Percentiles rank a stretch among this genome's conserved stretches.
Conservation (phyloP, 768 basidiomycete genomes). For the Cystobasidium ongulense region DNA sequence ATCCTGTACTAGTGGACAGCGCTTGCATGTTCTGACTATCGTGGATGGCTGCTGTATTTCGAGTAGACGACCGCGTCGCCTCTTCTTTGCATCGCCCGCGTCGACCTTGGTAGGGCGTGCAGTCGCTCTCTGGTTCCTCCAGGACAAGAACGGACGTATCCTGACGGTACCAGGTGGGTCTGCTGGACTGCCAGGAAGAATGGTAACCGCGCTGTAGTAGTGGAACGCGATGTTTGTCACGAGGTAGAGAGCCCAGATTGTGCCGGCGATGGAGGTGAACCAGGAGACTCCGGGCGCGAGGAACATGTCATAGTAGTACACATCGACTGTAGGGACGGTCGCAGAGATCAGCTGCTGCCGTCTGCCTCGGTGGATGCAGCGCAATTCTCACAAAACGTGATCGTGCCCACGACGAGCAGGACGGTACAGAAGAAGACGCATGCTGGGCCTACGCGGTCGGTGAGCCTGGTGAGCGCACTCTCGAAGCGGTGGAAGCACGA, state of each 20-base stretch:
- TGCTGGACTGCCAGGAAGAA: constrained; percentile 66
- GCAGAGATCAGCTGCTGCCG: background rate
- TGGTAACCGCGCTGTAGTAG: constrained; percentile 75
- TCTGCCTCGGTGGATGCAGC: background rate
- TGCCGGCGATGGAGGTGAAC: constrained; percentile 14
- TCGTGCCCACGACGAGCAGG: constrained; percentile 59
- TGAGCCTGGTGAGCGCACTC: constrained; percentile 48
- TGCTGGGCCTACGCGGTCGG: constrained; percentile 81
- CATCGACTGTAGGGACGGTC: background rate
- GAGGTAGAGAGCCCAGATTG: constrained; percentile 30
- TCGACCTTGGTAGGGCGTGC: constrained; percentile 6
- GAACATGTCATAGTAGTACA: constrained; percentile 35
- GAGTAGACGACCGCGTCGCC: background rate
- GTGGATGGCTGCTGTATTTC: constrained; percentile 35
- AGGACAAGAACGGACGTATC: constrained; percentile 13
- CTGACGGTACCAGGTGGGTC: constrained; percentile 29
- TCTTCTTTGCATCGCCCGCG: background rate
- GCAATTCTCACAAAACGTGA: constrained; percentile 68
- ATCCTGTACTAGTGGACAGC: constrained; percentile 28
- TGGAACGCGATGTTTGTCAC: constrained; percentile 38
- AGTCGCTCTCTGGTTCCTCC: constrained; percentile 1
- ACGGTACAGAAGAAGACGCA: constrained; percentile 74
- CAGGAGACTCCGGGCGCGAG: background rate
- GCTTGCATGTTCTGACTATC: constrained; percentile 35
- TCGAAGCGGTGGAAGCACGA: constrained; percentile 30